Conservation (phyloP, 1,284 basidiomycete genomes). For the Leccinum cinnamomeum region DNA sequence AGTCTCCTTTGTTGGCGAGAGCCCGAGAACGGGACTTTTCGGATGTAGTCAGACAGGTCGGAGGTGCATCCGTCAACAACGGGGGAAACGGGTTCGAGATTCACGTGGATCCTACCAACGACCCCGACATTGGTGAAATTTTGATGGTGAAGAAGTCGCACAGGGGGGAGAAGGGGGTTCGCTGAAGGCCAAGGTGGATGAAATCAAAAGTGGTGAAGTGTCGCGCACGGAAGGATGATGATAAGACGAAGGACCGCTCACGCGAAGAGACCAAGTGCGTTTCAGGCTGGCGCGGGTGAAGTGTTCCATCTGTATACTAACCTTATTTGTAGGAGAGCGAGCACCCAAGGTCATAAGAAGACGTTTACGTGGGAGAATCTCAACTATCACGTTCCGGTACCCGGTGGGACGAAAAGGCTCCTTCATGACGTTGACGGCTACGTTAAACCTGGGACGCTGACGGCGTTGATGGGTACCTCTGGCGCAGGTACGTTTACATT, state of each 20-base stretch:
- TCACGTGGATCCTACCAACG: too few species aligned
- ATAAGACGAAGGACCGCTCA: conserved; percentile 23
- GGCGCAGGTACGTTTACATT: conserved; percentile 51
- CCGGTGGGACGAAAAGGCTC: conserved; percentile 67
- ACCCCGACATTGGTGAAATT: too few species aligned
- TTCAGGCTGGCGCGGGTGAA: too few species aligned
- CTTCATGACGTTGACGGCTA: conserved; percentile 88
- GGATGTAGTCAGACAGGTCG: too few species aligned
- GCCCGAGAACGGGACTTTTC: too few species aligned
- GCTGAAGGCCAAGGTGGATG: too few species aligned
- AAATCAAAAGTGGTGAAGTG: too few species aligned
- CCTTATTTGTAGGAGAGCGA: background rate
- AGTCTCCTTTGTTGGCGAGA: too few species aligned
- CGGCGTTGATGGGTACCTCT: conserved; percentile 77
- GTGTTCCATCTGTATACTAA: background rate
- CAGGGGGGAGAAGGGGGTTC: too few species aligned
- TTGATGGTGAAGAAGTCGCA: too few species aligned
- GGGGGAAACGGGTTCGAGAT: too few species aligned
- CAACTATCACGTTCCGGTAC: conserved; percentile 74
- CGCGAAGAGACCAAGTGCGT: conserved; percentile 24
- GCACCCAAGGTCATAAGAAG: conserved; percentile 38
- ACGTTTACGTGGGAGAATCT: conserved; percentile 72
- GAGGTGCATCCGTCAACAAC: too few species aligned
- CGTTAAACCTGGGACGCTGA: conserved; percentile 85
- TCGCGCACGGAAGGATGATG: conserved; percentile 9